A percentile compares a stretch with the other conserved stretches of the same genome.
These are phyloP conservation scores for Cicer yamashitae DNA, from an alignment of 306 rosid genomes.

Conservation along the genomic window DNA sequence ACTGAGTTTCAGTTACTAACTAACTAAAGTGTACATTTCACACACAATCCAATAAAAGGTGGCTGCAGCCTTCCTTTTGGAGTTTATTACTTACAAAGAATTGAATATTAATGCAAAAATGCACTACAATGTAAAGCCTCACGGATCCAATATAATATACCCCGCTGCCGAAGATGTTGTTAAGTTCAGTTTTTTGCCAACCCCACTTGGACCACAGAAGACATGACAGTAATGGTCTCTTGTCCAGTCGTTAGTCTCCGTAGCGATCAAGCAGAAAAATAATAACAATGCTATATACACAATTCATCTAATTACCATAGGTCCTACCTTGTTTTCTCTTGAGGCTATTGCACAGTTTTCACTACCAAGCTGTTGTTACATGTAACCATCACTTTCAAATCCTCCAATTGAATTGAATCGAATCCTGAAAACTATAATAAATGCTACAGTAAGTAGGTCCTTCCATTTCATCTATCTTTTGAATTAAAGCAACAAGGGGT, in stretches of 20 bases:
- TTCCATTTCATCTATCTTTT: constrained; percentile 7
- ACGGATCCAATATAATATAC: constrained; percentile 74
- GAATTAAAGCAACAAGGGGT: constrained; percentile 8
- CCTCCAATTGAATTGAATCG: constrained; percentile 41
- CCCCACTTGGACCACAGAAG: constrained; percentile 68
- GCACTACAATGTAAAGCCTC: constrained; percentile 40
- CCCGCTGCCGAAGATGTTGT: constrained; percentile 62
- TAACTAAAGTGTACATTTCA: background rate
- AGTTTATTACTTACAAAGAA: constrained; percentile 8
- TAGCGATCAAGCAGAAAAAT: constrained; percentile 50
- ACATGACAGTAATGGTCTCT: constrained; percentile 58
- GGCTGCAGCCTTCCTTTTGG: constrained; percentile 10
- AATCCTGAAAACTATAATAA: constrained; percentile 12
- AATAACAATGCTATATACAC: constrained; percentile 3
- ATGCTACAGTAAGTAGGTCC: background rate
- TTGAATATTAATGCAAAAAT: constrained; percentile 26
- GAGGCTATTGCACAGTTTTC: constrained; percentile 22
- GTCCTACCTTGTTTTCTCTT: background rate
- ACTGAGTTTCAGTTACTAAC: background rate
- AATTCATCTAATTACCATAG: background rate
- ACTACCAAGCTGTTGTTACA: background rate
- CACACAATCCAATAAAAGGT: constrained; percentile 9
- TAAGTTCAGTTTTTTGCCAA: constrained; percentile 68
- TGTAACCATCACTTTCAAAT: constrained; percentile 26
- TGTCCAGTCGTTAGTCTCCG: constrained; percentile 59